These are phyloP conservation scores for Iberis pinnata DNA, from an alignment of 345 rosid species.

Conservation along the genomic window DNA sequence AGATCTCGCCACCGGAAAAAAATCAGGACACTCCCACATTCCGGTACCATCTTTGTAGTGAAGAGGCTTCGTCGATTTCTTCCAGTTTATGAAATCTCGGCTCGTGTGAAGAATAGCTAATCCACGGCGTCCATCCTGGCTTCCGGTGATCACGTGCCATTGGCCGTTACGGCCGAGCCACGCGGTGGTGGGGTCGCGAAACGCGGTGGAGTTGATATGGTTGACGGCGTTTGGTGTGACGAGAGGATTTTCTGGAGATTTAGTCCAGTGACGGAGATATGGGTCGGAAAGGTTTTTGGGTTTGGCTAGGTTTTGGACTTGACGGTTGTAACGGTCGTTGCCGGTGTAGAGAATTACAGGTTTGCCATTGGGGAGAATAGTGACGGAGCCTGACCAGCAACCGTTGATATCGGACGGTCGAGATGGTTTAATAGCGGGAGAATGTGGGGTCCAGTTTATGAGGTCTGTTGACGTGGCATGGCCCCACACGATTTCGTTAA, in stretches of 20 bases:
- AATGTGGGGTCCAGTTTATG: constrained; percentile 57
- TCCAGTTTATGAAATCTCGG: constrained; percentile 51
- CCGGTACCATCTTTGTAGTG: constrained; percentile 46
- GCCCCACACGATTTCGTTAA: constrained; percentile 69
- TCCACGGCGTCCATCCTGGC: constrained; percentile 40
- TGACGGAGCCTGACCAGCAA: constrained; percentile 72
- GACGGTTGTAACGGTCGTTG: constrained; percentile 29
- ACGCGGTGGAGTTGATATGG: constrained; percentile 39
- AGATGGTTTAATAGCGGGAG: constrained; percentile 44
- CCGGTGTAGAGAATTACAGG: constrained; percentile 74
- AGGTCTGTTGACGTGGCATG: constrained; percentile 70
- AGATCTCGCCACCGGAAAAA: constrained; percentile 43
- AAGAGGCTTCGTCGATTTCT: constrained; percentile 32
- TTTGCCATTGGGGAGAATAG: constrained; percentile 37
- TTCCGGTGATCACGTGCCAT: constrained; percentile 27
- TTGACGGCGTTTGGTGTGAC: constrained; percentile 33
- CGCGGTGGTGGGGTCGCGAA: constrained; percentile 77
- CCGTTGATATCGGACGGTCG: constrained; percentile 51
- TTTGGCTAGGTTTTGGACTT: constrained; percentile 54
- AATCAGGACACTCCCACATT: constrained; percentile 90
- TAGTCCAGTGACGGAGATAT: constrained; percentile 58
- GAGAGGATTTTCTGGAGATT: constrained; percentile 47
- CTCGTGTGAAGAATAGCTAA: constrained; percentile 46
- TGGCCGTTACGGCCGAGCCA: constrained; percentile 37
- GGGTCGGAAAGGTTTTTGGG: constrained; percentile 59